A percentile compares a stretch with the other conserved stretches of the same genome.
These are phyloP conservation scores for Leucoagaricus sp. DNA, from an alignment of 1,284 basidiomycete species.

Conservation along the genomic window DNA sequence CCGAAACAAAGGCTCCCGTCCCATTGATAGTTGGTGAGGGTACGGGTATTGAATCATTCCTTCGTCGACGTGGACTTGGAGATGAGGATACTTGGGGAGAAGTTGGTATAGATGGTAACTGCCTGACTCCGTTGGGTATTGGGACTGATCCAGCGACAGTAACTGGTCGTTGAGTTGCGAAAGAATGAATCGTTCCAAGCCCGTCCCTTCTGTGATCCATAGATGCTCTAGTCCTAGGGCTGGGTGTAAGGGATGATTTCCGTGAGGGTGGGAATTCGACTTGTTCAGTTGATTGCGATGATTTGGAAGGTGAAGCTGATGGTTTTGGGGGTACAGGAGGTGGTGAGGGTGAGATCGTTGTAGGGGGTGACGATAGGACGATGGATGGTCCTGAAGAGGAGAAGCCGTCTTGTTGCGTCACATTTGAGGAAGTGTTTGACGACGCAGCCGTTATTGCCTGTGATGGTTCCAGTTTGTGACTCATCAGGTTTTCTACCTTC, in stretches of 20 bases:
- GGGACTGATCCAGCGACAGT: conserved; percentile 5
- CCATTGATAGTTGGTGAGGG: conserved; percentile 3
- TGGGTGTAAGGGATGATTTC: conserved; percentile 19
- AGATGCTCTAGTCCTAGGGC: conserved; percentile 8
- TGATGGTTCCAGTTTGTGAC: conserved; percentile 2
- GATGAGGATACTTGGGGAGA: neutral
- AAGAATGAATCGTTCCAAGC: neutral
- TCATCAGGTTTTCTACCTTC: neutral
- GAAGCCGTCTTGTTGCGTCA: conserved; percentile 3
- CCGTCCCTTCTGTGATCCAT: conserved; percentile 2
- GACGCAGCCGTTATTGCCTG: neutral
- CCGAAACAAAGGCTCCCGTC: neutral
- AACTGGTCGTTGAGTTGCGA: neutral
- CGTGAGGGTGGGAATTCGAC: conserved; percentile 17
- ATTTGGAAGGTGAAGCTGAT: neutral
- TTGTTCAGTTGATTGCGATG: conserved; percentile 7
- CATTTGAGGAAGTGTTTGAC: conserved; percentile 8
- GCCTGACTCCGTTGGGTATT: conserved; percentile 5
- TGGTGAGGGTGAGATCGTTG: conserved; percentile 20
- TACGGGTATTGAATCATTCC: neutral
- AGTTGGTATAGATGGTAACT: conserved; percentile 7
- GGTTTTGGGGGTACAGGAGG: conserved; percentile 7
- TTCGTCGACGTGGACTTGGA: neutral
- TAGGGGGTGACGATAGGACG: conserved; percentile 11
- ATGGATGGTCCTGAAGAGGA: conserved; percentile 12